Evolutionary conservation across 495 filamentous ascomycete species (phyloP), one percentile per base, ranked within the genome.

Genomic region (Collariella sp.): DNA sequence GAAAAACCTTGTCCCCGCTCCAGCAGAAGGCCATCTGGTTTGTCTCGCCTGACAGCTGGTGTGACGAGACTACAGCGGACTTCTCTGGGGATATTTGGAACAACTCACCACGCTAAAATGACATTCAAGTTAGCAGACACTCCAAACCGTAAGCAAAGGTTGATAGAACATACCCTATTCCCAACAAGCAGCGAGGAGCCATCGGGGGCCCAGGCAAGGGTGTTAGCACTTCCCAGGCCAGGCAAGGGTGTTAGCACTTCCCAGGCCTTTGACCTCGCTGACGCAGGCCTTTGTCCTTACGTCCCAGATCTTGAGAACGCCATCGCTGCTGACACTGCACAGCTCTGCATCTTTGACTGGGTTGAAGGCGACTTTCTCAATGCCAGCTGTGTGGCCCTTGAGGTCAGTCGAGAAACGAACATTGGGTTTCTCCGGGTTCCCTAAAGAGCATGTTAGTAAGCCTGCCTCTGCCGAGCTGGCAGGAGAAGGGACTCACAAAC

Each of bases 291-390:
- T 91, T 20, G 80, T 87, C 57, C 90, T 79, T 16, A 95, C 88
- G 55, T 98, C 94, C 93, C 93, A 98, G 58, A 98, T 83, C 55
- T 86, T 82, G 55, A 95, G 86, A 15, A 85, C 84, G 1, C 91
- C 91, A 67, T 97, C 93, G 11, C 75, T 79, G 20, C 87, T 87
- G 57, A 89, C 83, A 60, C 88, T 95, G 38, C 87, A 91, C 5
- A 98, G 72, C 67, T 95, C 89, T 6, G 87, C 85, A 58, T 96
- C 90, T 59, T 86, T 88, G 6, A 80, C 79, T 2, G 93, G 93
- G 61, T 95, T 91, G 73, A 94, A 98, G 5, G 86, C 80, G 2
- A 96, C 85, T 56, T 88, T 86, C 68, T 96, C 91, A 16, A 96
- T 84, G 7, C 74, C 76, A 10, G 81, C 83, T 2, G 78, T 69